Percentiles rank a stretch among this genome's conserved stretches.
Conservation (phyloP, 345 rosid species). For the Microthlaspi erraticum region DNA sequence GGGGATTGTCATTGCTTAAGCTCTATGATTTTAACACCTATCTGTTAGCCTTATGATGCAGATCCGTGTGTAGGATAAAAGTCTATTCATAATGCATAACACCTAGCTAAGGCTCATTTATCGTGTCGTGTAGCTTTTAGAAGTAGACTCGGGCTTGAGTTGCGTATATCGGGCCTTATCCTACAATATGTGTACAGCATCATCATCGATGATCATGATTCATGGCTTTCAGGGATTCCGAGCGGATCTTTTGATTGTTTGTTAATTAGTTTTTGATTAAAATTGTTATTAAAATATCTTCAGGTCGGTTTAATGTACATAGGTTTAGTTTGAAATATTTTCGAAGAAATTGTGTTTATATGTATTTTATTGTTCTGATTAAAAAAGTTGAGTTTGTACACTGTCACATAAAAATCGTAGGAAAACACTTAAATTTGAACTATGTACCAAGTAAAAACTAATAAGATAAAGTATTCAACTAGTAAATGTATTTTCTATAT, state of each 20-base stretch:
- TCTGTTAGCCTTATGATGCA: slow-evolving; percentile 52
- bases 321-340: neutral
- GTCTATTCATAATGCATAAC: too few species aligned
- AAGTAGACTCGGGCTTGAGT: slow-evolving; percentile 5
- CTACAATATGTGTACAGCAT: neutral
- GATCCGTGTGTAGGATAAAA: slow-evolving; percentile 48
- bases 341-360: neutral
- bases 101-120: too few species aligned
- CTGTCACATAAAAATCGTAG: neutral
- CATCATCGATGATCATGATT: neutral
- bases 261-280: neutral
- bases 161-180: slow-evolving; percentile 18
- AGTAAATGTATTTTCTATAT: neutral
- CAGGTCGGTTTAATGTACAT: neutral
- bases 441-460: neutral
- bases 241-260: neutral
- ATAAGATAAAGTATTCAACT: neutral
- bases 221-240: slow-evolving; percentile 11
- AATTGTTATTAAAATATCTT: neutral
- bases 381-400: neutral
- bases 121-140: too few species aligned
- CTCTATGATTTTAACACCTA: too few species aligned
- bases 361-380: neutral
- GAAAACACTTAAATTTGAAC: neutral
- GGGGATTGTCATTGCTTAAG: neutral